These are phyloP conservation scores for Parasitella parasitica DNA, from an alignment of 371 early-diverging fungal species.

Conservation along the genomic window DNA sequence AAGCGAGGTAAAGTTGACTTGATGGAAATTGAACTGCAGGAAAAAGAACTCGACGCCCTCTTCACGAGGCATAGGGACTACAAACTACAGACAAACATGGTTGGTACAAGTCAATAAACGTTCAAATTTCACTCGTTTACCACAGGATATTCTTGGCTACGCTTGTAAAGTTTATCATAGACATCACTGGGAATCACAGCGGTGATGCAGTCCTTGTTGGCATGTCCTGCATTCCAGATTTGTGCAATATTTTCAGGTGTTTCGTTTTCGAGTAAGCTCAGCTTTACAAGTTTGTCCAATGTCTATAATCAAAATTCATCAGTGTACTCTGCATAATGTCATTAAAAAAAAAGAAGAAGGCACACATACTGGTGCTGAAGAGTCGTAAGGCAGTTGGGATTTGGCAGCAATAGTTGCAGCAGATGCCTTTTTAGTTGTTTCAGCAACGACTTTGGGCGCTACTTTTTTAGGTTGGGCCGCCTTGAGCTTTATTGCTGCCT, in stretches of 20 bases:
- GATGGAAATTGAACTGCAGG: slow-evolving; percentile 82
- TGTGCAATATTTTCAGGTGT: slow-evolving; percentile 65
- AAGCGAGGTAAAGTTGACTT: slow-evolving; percentile 84
- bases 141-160: slow-evolving; percentile 70
- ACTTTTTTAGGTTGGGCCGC: slow-evolving; percentile 21
- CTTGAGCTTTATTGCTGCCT: slow-evolving; percentile 25
- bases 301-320: no score
- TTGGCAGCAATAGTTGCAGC: slow-evolving; percentile 34
- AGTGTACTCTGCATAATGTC: no score
- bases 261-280: slow-evolving; percentile 68
- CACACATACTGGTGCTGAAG: slow-evolving; percentile 54
- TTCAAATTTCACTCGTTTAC: no score
- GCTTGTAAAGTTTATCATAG: slow-evolving; percentile 67
- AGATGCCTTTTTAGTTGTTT: slow-evolving; percentile 23
- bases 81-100: slow-evolving; percentile 59
- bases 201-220: slow-evolving; percentile 67
- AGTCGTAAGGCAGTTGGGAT: slow-evolving; percentile 36
- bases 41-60: slow-evolving; percentile 87
- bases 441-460: slow-evolving; percentile 9
- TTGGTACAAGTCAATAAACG: no score
- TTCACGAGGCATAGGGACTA: slow-evolving; percentile 83
- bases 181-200: slow-evolving; percentile 75
- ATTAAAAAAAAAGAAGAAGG: no score
- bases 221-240: slow-evolving; percentile 86
- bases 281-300: slow-evolving; percentile 76